Percentiles rank a stretch among this genome's conserved stretches.
Evolutionary conservation across 148 eudicot genomes (phyloP).

Genomic region (Selenicereus undatus): DNA sequence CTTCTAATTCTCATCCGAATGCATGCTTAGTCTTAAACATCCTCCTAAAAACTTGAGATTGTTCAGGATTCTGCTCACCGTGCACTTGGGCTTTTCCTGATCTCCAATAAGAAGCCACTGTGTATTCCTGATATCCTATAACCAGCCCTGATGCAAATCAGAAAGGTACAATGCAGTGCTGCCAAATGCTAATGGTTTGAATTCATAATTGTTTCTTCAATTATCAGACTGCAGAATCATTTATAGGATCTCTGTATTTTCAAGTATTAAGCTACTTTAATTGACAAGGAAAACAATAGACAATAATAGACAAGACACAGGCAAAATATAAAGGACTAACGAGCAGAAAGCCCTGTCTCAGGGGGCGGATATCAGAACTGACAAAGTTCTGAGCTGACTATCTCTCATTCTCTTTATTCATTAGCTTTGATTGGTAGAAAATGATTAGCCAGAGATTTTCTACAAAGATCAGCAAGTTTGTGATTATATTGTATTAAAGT

Average conservation of each 20-base stretch:
- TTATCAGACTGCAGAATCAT: neutral
- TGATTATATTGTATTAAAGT: neutral
- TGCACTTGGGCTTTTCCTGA: neutral
- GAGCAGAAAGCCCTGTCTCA: neutral
- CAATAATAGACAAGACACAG: neutral
- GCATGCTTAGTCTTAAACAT: neutral
- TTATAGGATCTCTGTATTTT: neutral
- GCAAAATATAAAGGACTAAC: neutral
- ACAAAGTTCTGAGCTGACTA: neutral
- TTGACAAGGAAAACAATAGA: neutral
- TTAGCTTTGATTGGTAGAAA: conserved; percentile 9
- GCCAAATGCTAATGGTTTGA: too few species aligned
- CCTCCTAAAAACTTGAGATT: neutral
- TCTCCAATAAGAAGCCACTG: neutral
- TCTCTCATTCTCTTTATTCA: neutral
- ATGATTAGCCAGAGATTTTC: neutral
- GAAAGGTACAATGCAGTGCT: too few species aligned
- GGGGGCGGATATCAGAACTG: neutral
- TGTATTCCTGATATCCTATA: neutral
- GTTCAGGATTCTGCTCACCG: neutral
- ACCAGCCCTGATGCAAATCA: too few species aligned
- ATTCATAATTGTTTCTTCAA: neutral
- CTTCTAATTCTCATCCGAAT: conserved; percentile 1
- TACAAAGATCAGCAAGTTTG: neutral
- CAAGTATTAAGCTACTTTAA: neutral